Percentiles rank a stretch among this genome's conserved stretches.
These are phyloP conservation scores for Cinnamomum micranthum DNA, from an alignment of 164 flowering plant genomes.

Conservation along the genomic window DNA sequence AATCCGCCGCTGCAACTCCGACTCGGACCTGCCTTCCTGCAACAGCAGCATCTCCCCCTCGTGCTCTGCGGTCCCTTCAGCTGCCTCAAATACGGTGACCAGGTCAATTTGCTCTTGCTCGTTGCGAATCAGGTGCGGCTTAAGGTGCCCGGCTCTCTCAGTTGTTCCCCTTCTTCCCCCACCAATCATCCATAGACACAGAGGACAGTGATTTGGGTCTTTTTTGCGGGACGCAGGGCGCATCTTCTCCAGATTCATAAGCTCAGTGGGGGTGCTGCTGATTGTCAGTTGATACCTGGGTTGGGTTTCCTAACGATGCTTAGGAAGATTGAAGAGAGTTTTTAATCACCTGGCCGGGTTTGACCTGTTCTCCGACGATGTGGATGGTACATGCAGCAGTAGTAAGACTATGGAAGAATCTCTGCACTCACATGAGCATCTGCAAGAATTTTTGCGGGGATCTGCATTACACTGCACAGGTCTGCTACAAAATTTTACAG, in stretches of 20 bases:
- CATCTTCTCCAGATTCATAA: slow-evolving; percentile 42
- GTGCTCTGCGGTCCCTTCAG: slow-evolving; percentile 37
- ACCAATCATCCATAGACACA: no score
- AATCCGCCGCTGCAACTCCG: slow-evolving; percentile 4
- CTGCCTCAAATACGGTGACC: slow-evolving; percentile 64
- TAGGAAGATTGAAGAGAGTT: slow-evolving; percentile 41
- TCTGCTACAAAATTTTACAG: no score
- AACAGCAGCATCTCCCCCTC: no score
- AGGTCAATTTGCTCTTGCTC: slow-evolving; percentile 61
- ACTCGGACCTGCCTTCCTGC: no score
- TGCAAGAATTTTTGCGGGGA: slow-evolving; percentile 39
- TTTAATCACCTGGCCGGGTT: slow-evolving; percentile 24
- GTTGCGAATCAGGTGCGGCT: slow-evolving; percentile 50
- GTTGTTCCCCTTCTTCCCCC: slow-evolving; percentile 43
- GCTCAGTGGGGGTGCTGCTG: slow-evolving; percentile 27
- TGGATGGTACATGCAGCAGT: slow-evolving; percentile 41
- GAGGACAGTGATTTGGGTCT: slow-evolving; percentile 27
- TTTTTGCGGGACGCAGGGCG: slow-evolving; percentile 43
- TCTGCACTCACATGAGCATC: slow-evolving; percentile 64
- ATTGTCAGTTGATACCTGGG: slow-evolving; percentile 24
- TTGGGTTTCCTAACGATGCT: slow-evolving; percentile 31
- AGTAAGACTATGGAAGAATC: slow-evolving; percentile 37
- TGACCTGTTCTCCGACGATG: slow-evolving; percentile 45
- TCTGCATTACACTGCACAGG: no score
- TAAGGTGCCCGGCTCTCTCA: slow-evolving; percentile 32